phyloP scores from a whole-genome alignment of 352 stramenopile species.

The Hyaloperonospora arabidopsidis region DNA sequence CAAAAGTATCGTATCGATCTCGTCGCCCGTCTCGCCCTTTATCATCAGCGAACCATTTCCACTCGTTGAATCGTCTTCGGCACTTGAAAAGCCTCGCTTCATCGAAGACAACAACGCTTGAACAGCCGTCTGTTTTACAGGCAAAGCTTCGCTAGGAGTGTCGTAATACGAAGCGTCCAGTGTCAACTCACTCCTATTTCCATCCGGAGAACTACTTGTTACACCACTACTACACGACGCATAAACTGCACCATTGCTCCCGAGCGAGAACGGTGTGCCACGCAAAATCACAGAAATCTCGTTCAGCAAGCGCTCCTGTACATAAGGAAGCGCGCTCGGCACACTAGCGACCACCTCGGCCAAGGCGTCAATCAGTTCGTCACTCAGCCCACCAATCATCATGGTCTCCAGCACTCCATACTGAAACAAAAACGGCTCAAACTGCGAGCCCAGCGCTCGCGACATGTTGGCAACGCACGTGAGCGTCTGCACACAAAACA shows the following conservation, averaged over 20 bases:
- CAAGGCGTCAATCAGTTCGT: conserved; percentile 91
- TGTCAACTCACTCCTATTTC: conserved; percentile 17
- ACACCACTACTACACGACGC: conserved; percentile 11
- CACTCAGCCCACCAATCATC: conserved; percentile 87
- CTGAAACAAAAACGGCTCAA: conserved; percentile 66
- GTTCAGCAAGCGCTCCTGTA: conserved; percentile 93
- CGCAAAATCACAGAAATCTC: conserved; percentile 93
- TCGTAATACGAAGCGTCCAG: conserved; percentile 25
- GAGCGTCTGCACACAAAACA: conserved; percentile 79
- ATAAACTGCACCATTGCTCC: conserved; percentile 11
- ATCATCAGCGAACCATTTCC: conserved; percentile 35
- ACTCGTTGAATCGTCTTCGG: conserved; percentile 20
- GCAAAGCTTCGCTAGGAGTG: conserved; percentile 22
- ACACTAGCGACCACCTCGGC: conserved; percentile 86
- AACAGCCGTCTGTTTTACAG: conserved; percentile 46
- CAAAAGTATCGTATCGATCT: conserved; percentile 80
- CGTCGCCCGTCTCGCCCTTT: conserved; percentile 70
- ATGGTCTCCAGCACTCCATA: conserved; percentile 73
- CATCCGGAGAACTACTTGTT: conserved; percentile 5
- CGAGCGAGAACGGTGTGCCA: conserved; percentile 62
- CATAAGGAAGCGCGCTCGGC: conserved; percentile 79
- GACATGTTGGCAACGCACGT: conserved; percentile 73
- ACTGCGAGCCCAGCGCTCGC: conserved; percentile 47
- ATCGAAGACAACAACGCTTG: conserved; percentile 69
- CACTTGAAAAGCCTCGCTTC: conserved; percentile 46